These are phyloP conservation scores for Byssochlamys sp. DNA, from an alignment of 2,329 filamentous ascomycete genomes.

Conservation along the genomic window DNA sequence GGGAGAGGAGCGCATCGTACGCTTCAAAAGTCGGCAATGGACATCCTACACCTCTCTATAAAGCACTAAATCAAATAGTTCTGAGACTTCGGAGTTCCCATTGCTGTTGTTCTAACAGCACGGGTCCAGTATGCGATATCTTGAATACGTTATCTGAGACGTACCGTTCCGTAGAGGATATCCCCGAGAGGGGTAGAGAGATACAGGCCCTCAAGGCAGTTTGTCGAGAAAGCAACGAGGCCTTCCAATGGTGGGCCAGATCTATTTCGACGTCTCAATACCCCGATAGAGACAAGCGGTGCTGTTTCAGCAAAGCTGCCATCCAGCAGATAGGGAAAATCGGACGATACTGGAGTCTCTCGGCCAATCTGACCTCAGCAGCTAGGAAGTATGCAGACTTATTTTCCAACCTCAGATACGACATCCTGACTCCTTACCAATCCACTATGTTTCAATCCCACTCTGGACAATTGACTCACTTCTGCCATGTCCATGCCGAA, in stretches of 20 bases:
- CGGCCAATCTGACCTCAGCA: constrained; percentile 3
- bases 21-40: neutral
- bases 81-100: neutral
- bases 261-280: neutral
- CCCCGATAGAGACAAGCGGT: neutral
- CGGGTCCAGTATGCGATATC: neutral
- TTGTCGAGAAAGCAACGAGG: constrained; percentile 3
- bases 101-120: neutral
- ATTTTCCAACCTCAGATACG: constrained; percentile 2
- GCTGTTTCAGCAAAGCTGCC: constrained; percentile 2
- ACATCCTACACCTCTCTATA: neutral
- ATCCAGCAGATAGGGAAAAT: constrained; percentile 9
- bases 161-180: neutral
- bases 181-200: neutral
- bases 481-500: constrained; percentile 11
- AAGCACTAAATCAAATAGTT: neutral
- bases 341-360: constrained; percentile 10
- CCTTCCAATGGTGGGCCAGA: constrained; percentile 2
- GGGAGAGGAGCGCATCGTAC: constrained; percentile 1
- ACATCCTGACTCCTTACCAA: constrained; percentile 4
- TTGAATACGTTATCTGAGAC: neutral
- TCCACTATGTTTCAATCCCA: neutral
- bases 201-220: constrained; percentile 2
- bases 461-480: neutral
- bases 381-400: constrained; percentile 6